Conservation (phyloP, 352 stramenopile species). For the Pythium brassicae region DNA sequence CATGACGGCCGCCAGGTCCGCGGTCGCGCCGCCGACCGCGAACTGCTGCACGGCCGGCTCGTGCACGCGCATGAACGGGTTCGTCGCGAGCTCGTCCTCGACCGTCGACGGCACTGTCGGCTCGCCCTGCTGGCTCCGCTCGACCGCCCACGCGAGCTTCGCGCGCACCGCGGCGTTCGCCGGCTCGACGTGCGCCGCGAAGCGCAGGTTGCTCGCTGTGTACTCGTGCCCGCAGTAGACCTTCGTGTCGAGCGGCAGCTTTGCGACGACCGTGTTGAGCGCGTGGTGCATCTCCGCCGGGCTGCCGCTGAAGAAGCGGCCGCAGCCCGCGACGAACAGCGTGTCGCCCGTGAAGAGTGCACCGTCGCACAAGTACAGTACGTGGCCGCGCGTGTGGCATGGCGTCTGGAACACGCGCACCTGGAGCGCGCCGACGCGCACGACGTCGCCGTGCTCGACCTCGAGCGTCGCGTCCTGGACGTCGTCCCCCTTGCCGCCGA, state of each 20-base stretch:
- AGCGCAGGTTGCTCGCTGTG: slow-evolving; percentile 86
- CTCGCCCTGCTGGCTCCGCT: slow-evolving; percentile 30
- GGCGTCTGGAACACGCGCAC: slow-evolving; percentile 80
- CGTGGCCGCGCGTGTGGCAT: slow-evolving; percentile 91
- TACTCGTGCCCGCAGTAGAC: slow-evolving; percentile 94
- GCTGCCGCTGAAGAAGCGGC: slow-evolving; percentile 81
- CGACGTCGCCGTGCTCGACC: slow-evolving; percentile 59
- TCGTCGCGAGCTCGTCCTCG: slow-evolving; percentile 62
- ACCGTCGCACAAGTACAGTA: slow-evolving; percentile 65
- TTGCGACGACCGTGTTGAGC: slow-evolving; percentile 73
- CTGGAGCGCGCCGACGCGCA: slow-evolving; percentile 58
- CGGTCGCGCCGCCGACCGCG: slow-evolving; percentile 16
- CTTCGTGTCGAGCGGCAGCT: slow-evolving; percentile 59
- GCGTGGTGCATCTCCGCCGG: slow-evolving; percentile 83
- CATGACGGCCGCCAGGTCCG: slow-evolving; percentile 59
- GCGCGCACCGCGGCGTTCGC: slow-evolving; percentile 54
- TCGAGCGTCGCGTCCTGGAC: slow-evolving; percentile 52
- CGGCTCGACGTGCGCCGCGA: slow-evolving; percentile 87
- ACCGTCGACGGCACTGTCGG: slow-evolving; percentile 89
- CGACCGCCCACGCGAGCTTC: slow-evolving; percentile 58
- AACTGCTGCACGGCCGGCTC: slow-evolving; percentile 49
- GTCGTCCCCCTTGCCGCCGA: slow-evolving; percentile 64
- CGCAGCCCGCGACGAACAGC: slow-evolving; percentile 89
- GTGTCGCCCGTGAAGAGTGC: slow-evolving; percentile 91
- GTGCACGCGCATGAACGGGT: slow-evolving; percentile 78